Evolutionary conservation across 306 rosid species (phyloP).

Genomic region (Rosa multiflora): DNA sequence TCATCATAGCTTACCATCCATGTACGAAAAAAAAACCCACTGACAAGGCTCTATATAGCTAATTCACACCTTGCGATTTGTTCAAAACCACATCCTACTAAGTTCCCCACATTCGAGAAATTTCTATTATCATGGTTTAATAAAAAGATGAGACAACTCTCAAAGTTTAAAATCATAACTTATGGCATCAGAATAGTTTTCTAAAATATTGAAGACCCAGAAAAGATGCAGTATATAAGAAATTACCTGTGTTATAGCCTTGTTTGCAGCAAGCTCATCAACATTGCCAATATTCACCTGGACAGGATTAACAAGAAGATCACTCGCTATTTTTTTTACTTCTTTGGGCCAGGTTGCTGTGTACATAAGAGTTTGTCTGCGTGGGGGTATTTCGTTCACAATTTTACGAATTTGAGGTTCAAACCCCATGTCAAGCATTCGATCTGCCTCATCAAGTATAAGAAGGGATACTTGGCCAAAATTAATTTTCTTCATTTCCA

Average conservation of each 20-base stretch:
- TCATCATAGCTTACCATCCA: neutral
- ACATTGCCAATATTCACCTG: slow-evolving; percentile 97
- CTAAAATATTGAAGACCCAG: neutral
- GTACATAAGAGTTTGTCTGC: slow-evolving; percentile 95
- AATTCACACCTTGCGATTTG: neutral
- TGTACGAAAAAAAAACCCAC: neutral
- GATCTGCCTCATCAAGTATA: slow-evolving; percentile 99
- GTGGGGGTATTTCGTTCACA: slow-evolving; percentile 95
- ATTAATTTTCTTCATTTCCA: slow-evolving; percentile 88
- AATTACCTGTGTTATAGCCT: slow-evolving; percentile 91
- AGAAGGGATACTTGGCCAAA: slow-evolving; percentile 91
- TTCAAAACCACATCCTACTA: neutral
- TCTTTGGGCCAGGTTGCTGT: slow-evolving; percentile 99
- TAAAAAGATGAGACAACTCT: neutral
- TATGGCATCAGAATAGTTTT: neutral
- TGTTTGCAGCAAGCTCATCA: slow-evolving; percentile 96
- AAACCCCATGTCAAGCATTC: slow-evolving; percentile 99
- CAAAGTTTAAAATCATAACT: neutral
- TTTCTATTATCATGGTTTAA: neutral
- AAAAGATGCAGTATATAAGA: neutral
- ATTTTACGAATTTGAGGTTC: slow-evolving; percentile 99
- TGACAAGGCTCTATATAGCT: neutral
- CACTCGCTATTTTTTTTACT: slow-evolving; percentile 93
- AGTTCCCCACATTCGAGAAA: neutral
- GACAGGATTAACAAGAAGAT: slow-evolving; percentile 93